A percentile compares a stretch with the other conserved stretches of the same genome.
These are phyloP conservation scores for Viola pubescens DNA, from an alignment of 441 rosid genomes.

Conservation along the genomic window DNA sequence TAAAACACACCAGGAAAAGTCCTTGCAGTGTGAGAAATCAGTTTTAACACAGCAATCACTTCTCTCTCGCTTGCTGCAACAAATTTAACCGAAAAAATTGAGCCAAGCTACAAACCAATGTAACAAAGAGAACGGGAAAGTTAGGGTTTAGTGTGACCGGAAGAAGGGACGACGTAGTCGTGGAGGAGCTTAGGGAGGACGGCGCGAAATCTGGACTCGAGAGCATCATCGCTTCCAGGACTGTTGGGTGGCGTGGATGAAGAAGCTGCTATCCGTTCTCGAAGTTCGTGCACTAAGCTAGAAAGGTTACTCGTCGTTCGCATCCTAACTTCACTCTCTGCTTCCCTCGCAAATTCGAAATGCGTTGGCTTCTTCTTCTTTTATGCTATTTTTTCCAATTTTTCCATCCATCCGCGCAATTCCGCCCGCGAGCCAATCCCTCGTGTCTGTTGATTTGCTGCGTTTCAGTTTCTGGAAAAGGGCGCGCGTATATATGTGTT, in stretches of 20 bases:
- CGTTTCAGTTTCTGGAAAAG: too few species aligned
- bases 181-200: slow-evolving; percentile 77
- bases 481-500: too few species aligned
- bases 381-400: too few species aligned
- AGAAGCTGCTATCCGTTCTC: slow-evolving; percentile 77
- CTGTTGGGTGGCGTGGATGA: slow-evolving; percentile 45
- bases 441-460: too few species aligned
- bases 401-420: too few species aligned
- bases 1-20: slow-evolving; percentile 76
- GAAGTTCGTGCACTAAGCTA: slow-evolving; percentile 83
- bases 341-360: slow-evolving; percentile 16
- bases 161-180: slow-evolving; percentile 67
- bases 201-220: slow-evolving; percentile 62
- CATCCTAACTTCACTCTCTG: neutral
- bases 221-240: slow-evolving; percentile 47
- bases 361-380: neutral
- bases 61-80: slow-evolving; percentile 74
- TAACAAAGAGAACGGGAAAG: neutral
- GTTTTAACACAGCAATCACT: slow-evolving; percentile 79
- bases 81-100: slow-evolving; percentile 4
- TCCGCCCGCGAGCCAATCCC: too few species aligned
- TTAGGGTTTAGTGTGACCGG: slow-evolving; percentile 27
- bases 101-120: neutral
- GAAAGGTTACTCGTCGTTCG: slow-evolving; percentile 48
- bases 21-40: slow-evolving; percentile 67